A percentile compares a stretch with the other conserved stretches of the same genome.
These are phyloP conservation scores for Cantharellus anzutake DNA, from an alignment of 768 basidiomycete species.

Conservation along the genomic window DNA sequence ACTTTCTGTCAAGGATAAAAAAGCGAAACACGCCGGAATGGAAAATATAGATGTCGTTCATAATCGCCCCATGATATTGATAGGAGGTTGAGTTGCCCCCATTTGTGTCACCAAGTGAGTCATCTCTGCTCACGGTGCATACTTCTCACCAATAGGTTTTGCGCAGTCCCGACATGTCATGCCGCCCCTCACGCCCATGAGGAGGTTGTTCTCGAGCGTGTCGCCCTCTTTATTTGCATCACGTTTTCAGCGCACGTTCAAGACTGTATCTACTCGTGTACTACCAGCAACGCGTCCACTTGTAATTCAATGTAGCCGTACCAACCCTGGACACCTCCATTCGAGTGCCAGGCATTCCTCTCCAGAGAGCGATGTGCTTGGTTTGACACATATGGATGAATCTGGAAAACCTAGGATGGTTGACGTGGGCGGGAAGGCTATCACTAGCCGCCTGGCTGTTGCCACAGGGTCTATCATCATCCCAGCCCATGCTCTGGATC, in stretches of 20 bases:
- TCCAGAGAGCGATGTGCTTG: not conserved
- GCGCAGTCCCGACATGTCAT: not conserved
- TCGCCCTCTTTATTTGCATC: no score
- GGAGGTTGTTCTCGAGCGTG: no score
- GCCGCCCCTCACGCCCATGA: not conserved
- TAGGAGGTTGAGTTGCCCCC: conserved; percentile 61
- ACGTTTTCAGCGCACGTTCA: not conserved
- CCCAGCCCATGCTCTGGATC: conserved; percentile 40
- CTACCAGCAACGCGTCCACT: not conserved
- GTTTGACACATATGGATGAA: conserved; percentile 24
- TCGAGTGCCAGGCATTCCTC: not conserved
- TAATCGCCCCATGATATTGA: conserved; percentile 81
- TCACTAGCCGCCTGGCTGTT: conserved; percentile 49
- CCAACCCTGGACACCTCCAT: not conserved
- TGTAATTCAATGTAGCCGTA: not conserved
- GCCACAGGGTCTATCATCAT: conserved; percentile 59
- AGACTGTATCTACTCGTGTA: not conserved
- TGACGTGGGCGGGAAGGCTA: conserved; percentile 44
- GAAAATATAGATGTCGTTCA: conserved; percentile 54
- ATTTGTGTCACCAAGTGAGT: conserved; percentile 17
- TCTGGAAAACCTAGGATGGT: conserved; percentile 65
- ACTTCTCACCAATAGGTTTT: not conserved
- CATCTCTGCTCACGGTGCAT: not conserved
- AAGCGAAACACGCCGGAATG: conserved; percentile 74
- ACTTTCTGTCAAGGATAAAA: conserved; percentile 46